These are phyloP conservation scores for Metschnikowia chrysomelidarum DNA, from an alignment of 805 yeast genomes.

Conservation along the genomic window DNA sequence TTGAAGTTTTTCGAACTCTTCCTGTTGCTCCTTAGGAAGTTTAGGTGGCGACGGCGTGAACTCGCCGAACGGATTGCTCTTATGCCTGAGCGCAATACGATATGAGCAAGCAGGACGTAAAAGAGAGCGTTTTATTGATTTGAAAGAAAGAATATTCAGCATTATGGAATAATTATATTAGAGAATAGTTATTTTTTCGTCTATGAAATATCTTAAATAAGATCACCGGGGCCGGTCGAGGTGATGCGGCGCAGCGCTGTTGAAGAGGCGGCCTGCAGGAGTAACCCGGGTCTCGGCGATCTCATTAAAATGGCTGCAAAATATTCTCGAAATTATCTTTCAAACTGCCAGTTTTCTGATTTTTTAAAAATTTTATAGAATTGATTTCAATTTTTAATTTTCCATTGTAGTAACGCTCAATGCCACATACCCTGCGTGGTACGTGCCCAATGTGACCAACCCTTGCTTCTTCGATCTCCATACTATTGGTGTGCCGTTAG, in stretches of 20 bases:
- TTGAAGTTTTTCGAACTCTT: conserved; percentile 87
- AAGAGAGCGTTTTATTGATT: neutral
- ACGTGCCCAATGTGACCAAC: too few species aligned
- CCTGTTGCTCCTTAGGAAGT: conserved; percentile 77
- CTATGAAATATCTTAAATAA: too few species aligned
- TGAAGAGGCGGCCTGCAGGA: conserved; percentile 1
- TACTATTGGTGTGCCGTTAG: too few species aligned
- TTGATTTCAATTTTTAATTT: too few species aligned
- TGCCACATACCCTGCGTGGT: too few species aligned
- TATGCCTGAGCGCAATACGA: conserved; percentile 4
- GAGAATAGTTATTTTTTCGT: neutral
- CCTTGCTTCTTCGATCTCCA: too few species aligned
- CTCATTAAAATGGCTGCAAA: too few species aligned
- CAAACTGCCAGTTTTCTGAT: too few species aligned
- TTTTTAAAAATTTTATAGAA: too few species aligned
- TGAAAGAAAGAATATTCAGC: conserved; percentile 1
- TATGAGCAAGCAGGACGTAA: neutral
- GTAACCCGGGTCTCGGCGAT: conserved; percentile 1
- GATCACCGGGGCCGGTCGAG: neutral
- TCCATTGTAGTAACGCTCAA: too few species aligned
- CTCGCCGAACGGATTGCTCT: conserved; percentile 24
- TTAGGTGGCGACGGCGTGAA: conserved; percentile 56
- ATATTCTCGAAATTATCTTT: too few species aligned
- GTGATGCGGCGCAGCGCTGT: neutral
- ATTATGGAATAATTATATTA: conserved; percentile 1